phyloP scores from a whole-genome alignment of 2,329 filamentous ascomycete genomes.

The Diatrype stigma region DNA sequence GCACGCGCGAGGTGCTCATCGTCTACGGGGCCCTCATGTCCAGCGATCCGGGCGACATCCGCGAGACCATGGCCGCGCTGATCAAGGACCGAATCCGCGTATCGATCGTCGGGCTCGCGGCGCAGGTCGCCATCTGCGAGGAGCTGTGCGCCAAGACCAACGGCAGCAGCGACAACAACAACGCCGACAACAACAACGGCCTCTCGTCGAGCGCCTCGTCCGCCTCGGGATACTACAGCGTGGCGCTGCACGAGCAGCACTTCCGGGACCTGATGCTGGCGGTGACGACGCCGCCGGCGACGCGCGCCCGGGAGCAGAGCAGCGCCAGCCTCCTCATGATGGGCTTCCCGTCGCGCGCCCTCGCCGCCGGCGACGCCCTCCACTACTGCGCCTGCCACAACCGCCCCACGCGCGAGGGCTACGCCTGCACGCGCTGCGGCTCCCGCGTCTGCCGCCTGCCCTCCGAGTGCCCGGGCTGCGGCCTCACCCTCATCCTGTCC shows the following conservation, averaged over 20 bases:
- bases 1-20: conserved; percentile 87
- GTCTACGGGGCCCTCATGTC: conserved; percentile 88
- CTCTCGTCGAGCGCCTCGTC: conserved; percentile 15
- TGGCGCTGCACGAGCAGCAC: conserved; percentile 83
- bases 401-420: conserved; percentile 75
- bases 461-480: conserved; percentile 85
- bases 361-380: conserved; percentile 60
- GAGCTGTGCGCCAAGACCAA: conserved; percentile 90
- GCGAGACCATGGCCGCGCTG: conserved; percentile 77
- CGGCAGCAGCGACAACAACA: conserved; percentile 55
- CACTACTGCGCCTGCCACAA: conserved; percentile 91
- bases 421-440: conserved; percentile 83
- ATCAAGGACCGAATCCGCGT: conserved; percentile 82
- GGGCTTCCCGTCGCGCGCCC: conserved; percentile 88
- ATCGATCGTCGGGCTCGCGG: conserved; percentile 83
- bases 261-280: conserved; percentile 86
- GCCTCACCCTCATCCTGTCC: conserved; percentile 86
- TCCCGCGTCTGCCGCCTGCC: conserved; percentile 88
- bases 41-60: conserved; percentile 91
- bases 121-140: conserved; percentile 86
- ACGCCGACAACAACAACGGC: too few relatives aligned
- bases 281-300: conserved; percentile 83
- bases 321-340: conserved; percentile 80
- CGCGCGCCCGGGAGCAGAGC: conserved; percentile 58
- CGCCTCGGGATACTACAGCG: conserved; percentile 61